Evolutionary conservation across 163 green algal genomes (phyloP).

Genomic region (Scenedesmus sp.): DNA sequence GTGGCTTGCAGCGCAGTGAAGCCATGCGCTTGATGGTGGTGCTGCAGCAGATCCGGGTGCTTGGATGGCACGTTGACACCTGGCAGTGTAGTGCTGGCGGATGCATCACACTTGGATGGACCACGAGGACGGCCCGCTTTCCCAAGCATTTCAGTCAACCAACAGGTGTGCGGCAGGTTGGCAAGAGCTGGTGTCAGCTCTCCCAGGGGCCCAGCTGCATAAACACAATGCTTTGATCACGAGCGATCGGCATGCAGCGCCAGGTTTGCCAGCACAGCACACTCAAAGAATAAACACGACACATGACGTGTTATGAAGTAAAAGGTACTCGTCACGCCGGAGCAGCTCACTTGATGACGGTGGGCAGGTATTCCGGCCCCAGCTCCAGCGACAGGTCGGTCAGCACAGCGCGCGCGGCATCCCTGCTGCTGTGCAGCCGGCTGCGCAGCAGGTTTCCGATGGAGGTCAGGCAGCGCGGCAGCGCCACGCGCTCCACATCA

Average conservation of each 20-base stretch:
- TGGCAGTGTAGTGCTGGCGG: too few species aligned
- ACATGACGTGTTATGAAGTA: too few species aligned
- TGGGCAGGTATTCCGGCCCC: conserved; percentile 82
- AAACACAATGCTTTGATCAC: not conserved
- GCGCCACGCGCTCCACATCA: conserved; percentile 73
- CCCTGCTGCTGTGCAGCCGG: conserved; percentile 84
- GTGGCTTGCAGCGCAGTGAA: not conserved
- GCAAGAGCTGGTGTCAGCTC: too few species aligned
- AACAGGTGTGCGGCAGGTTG: too few species aligned
- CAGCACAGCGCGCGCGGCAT: conserved; percentile 85
- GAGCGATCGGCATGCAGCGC: not conserved
- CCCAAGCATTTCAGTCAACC: too few species aligned
- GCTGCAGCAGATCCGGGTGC: too few species aligned
- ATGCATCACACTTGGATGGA: too few species aligned
- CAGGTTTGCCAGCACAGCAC: not conserved
- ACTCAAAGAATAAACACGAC: not conserved
- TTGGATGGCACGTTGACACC: too few species aligned
- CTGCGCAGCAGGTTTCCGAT: conserved; percentile 86
- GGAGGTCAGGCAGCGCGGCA: conserved; percentile 86
- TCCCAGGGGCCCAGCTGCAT: not conserved
- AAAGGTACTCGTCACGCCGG: too few species aligned
- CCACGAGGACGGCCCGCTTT: too few species aligned
- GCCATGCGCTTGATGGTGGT: not conserved
- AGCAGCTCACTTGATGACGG: conserved; percentile 54
- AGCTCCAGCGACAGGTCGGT: conserved; percentile 82